Evolutionary conservation across 2,329 filamentous ascomycete genomes (phyloP), one percentile per base, ranked within the genome.

Genomic region (Phyllosticta citriasiana): DNA sequence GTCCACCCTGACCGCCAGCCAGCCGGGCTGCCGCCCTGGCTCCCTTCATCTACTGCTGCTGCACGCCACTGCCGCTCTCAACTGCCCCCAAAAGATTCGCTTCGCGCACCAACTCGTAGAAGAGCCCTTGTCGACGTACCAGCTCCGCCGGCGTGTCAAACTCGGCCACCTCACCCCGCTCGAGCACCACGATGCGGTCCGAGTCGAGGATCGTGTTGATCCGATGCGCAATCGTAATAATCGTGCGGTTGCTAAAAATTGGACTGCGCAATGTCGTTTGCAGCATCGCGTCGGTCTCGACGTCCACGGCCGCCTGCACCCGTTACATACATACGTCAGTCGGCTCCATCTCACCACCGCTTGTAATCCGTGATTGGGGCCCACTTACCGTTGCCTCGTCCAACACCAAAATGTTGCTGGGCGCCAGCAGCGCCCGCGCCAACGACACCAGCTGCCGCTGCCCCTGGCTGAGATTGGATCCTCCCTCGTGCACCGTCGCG

Each of bases 211-310:
- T 97, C 10, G 94, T 99, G 78, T 97, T 97, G 78, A 99, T 96
- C 60, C 94, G 87, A 78, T 99, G 94, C 26, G 94, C 94, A 69
- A 99, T 96, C 0, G 94, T 99, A 74, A 99, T 96, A 74, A 99
- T 97, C 47, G 94, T 99, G 59, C 91, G 86, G 75, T 97, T 91
- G 64, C 87, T 82, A 77, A 99, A 99, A 73, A 85, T 80, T 67
- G 76, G 82, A 70, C 81, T 84, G 61, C 84, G 80, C 55, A 87
- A 72, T 22, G 84, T 87, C 40, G 81, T 80, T 72, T 87, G 85
- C 61, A 87, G 76, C 76, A 87, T 76, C 53, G 82, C 81, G 72
- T 88, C 84, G 1, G 85, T 88, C 73, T 87, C 83, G 55, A 87
- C 83, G 69, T 88, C 85, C 25, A 88, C 85, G n/a, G 85, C 84